A percentile compares a stretch with the other conserved stretches of the same genome.
Evolutionary conservation across 2,329 filamentous ascomycete genomes (phyloP).

Genomic region (Pseudogymnoascus verrucosus): DNA sequence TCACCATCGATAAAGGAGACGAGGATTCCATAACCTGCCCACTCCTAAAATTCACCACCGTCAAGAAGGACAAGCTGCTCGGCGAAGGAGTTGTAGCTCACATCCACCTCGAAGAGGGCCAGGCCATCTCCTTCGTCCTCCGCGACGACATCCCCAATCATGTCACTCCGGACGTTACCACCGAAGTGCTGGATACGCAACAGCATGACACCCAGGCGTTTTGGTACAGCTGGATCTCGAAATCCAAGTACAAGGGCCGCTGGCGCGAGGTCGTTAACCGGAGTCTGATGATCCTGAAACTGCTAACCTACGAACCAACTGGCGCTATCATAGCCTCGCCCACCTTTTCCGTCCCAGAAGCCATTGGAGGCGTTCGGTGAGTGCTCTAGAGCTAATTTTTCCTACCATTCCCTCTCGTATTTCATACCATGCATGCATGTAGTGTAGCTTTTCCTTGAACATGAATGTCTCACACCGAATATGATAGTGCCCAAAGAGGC

Average conservation of each 20-base stretch:
- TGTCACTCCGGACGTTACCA: slow-evolving; percentile 50
- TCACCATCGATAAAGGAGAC: slow-evolving; percentile 55
- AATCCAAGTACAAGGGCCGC: slow-evolving; percentile 61
- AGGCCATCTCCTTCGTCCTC: slow-evolving; percentile 61
- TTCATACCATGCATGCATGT: not conserved
- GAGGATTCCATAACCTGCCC: slow-evolving; percentile 41
- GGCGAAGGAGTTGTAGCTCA: slow-evolving; percentile 56
- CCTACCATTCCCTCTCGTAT: not conserved
- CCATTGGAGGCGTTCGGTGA: slow-evolving; percentile 54
- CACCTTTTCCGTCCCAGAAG: slow-evolving; percentile 70
- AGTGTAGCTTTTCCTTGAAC: not conserved
- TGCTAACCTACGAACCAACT: slow-evolving; percentile 71
- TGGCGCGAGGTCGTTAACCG: slow-evolving; percentile 65
- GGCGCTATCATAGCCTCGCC: slow-evolving; percentile 70
- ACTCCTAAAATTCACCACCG: slow-evolving; percentile 46
- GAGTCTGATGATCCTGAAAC: slow-evolving; percentile 66
- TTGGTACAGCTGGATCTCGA: slow-evolving; percentile 67
- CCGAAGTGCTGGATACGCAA: slow-evolving; percentile 48
- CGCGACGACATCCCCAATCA: slow-evolving; percentile 53
- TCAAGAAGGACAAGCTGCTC: slow-evolving; percentile 41
- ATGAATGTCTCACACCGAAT: not conserved
- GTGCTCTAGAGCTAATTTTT: slow-evolving; percentile 9
- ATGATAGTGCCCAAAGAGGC: not conserved
- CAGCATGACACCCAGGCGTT: slow-evolving; percentile 64
- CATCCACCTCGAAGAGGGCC: slow-evolving; percentile 55